phyloP scores from a whole-genome alignment of 2,329 filamentous ascomycete genomes.

The Triangularia verruculosa region DNA sequence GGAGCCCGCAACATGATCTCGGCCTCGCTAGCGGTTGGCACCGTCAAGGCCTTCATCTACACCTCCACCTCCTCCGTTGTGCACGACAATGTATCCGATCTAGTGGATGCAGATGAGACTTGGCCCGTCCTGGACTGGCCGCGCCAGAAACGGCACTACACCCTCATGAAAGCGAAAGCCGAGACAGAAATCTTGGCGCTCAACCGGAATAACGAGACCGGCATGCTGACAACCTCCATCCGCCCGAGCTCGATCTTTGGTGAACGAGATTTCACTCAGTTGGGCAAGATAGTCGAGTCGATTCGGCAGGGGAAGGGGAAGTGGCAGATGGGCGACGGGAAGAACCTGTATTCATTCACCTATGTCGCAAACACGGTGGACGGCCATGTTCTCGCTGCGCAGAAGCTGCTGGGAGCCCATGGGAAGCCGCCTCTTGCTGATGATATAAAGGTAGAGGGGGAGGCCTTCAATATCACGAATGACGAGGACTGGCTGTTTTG shows the following conservation, averaged over 20 bases:
- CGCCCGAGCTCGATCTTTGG: slow-evolving; percentile 22
- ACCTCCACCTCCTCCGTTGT: slow-evolving; percentile 24
- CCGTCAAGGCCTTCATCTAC: slow-evolving; percentile 25
- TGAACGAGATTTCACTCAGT: slow-evolving; percentile 18
- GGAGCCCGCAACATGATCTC: slow-evolving; percentile 23
- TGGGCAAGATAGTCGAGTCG: slow-evolving; percentile 22
- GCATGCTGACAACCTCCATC: slow-evolving; percentile 23
- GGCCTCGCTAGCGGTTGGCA: slow-evolving; percentile 13
- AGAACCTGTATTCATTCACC: slow-evolving; percentile 33
- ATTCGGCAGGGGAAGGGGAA: slow-evolving; percentile 20
- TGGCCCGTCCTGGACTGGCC: slow-evolving; percentile 23
- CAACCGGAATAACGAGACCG: slow-evolving; percentile 17
- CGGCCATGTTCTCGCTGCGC: slow-evolving; percentile 31
- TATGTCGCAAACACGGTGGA: slow-evolving; percentile 30
- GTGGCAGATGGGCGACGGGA: slow-evolving; percentile 28
- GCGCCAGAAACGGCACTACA: slow-evolving; percentile 24
- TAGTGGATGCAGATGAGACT: slow-evolving; percentile 20
- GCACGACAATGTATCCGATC: slow-evolving; percentile 21
- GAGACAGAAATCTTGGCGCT: slow-evolving; percentile 24
- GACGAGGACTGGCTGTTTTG: slow-evolving; percentile 34
- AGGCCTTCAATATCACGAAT: slow-evolving; percentile 36
- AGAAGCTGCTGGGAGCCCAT: slow-evolving; percentile 27
- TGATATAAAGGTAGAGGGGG: slow-evolving; percentile 31
- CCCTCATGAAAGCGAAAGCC: slow-evolving; percentile 25
- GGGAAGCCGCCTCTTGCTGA: slow-evolving; percentile 22